Conservation (phyloP, 2,329 filamentous ascomycete genomes). For the Epichloe sp. region DNA sequence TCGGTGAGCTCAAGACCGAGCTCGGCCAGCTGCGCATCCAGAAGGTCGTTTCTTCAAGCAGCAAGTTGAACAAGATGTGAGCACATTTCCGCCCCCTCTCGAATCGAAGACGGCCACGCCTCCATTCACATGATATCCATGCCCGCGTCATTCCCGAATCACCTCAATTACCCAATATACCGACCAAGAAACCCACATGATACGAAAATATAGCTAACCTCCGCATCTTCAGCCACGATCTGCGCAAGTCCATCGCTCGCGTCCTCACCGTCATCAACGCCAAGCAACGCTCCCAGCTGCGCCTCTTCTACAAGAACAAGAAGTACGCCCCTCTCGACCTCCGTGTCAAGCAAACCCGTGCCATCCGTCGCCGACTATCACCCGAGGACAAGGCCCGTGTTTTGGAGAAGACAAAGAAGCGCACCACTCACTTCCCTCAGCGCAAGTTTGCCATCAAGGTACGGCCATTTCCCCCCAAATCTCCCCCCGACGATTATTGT, state of each 20-base stretch:
- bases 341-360: conserved; percentile 94
- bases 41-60: conserved; percentile 91
- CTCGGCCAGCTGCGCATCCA: conserved; percentile 93
- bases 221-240: conserved; percentile 62
- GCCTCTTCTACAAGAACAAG: conserved; percentile 99
- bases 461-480: conserved; percentile 14
- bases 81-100: conserved; percentile 17
- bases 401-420: conserved; percentile 96
- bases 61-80: conserved; percentile 97
- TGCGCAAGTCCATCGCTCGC: conserved; percentile 98
- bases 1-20: conserved; percentile 91
- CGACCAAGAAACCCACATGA: conserved; percentile 1
- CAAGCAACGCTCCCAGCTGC: conserved; percentile 96
- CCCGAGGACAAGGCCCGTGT: conserved; percentile 75
- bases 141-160: not conserved
- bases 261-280: conserved; percentile 99
- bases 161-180: not conserved
- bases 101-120: not conserved
- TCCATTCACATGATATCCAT: not conserved
- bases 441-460: conserved; percentile 99
- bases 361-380: conserved; percentile 89
- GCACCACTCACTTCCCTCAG: conserved; percentile 88
- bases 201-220: conserved; percentile 1
- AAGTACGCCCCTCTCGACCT: conserved; percentile 98
- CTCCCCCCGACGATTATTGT: not conserved